Conservation (phyloP, 2,329 filamentous ascomycete genomes). For the Lachnellula willkommii region DNA sequence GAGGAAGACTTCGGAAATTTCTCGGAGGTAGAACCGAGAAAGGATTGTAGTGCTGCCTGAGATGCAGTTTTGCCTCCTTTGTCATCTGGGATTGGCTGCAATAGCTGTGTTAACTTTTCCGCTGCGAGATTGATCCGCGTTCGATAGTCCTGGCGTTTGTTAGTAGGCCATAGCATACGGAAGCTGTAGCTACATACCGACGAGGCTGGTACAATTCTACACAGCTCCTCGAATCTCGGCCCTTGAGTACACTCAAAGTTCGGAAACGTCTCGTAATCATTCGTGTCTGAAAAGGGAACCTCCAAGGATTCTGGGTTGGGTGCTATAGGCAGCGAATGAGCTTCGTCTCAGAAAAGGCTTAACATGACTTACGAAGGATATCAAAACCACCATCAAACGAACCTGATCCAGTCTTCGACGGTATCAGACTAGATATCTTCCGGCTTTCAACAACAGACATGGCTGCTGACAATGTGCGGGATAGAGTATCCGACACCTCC, state of each 20-base stretch:
- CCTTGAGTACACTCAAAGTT: constrained; percentile 26
- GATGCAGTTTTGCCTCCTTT: constrained; percentile 4
- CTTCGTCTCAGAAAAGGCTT: not conserved
- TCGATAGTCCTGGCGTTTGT: constrained; percentile 19
- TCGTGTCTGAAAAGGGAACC: constrained; percentile 21
- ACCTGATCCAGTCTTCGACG: constrained; percentile 9
- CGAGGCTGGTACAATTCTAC: constrained; percentile 22
- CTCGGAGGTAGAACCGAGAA: not conserved
- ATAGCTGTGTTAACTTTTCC: constrained; percentile 20
- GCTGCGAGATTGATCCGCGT: constrained; percentile 17
- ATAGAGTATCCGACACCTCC: constrained; percentile 26
- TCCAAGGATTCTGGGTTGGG: constrained; percentile 10
- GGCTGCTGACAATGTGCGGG: constrained; percentile 20
- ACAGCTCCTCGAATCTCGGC: constrained; percentile 22
- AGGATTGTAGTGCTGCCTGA: not conserved
- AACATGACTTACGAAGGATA: constrained; percentile 26
- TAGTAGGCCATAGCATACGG: not conserved
- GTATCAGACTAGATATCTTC: constrained; percentile 26
- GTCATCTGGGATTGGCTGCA: constrained; percentile 3
- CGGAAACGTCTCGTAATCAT: constrained; percentile 30
- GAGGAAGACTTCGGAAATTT: constrained; percentile 3
- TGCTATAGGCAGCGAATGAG: not conserved
- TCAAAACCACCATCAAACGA: constrained; percentile 21
- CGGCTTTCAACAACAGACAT: constrained; percentile 27
- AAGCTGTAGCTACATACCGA: constrained; percentile 18